These are phyloP conservation scores for Aureobasidium uvarum DNA, from an alignment of 2,329 filamentous ascomycete species.

Conservation along the genomic window DNA sequence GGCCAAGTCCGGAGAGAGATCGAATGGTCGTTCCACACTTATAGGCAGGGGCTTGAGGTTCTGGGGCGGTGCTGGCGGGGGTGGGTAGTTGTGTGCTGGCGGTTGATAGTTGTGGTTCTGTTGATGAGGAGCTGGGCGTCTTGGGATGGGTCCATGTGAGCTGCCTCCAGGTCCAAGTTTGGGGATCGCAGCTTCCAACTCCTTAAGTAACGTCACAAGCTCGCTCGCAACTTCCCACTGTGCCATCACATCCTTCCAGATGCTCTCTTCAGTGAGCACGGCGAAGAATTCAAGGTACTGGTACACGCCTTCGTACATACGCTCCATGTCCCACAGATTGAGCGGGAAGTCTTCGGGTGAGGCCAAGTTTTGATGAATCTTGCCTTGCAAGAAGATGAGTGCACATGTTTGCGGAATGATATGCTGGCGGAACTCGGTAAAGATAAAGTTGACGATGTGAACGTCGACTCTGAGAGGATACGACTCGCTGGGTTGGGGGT, in stretches of 20 bases:
- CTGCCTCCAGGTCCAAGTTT: slow-evolving; percentile 60
- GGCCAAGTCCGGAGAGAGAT: slow-evolving; percentile 39
- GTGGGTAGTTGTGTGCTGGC: neutral
- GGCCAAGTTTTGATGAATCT: slow-evolving; percentile 74
- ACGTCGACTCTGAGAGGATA: slow-evolving; percentile 55
- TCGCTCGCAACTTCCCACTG: slow-evolving; percentile 92
- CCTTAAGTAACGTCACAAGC: slow-evolving; percentile 79
- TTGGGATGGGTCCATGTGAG: slow-evolving; percentile 25
- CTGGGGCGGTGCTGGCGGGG: slow-evolving; percentile 15
- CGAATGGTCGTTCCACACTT: slow-evolving; percentile 65
- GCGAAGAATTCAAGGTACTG: slow-evolving; percentile 94
- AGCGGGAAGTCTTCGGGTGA: slow-evolving; percentile 87
- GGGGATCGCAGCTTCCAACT: slow-evolving; percentile 81
- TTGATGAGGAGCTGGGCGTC: neutral
- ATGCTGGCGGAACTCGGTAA: slow-evolving; percentile 85
- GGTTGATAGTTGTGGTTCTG: neutral
- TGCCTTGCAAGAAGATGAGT: slow-evolving; percentile 88
- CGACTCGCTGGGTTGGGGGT: slow-evolving; percentile 29
- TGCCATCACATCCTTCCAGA: slow-evolving; percentile 79
- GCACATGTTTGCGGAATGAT: slow-evolving; percentile 93
- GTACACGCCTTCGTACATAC: slow-evolving; percentile 89
- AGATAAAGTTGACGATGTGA: slow-evolving; percentile 79
- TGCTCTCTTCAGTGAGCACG: slow-evolving; percentile 79
- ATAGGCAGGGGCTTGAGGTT: slow-evolving; percentile 36
- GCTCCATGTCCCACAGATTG: slow-evolving; percentile 96